These are phyloP conservation scores for Wickerhamiella dianesei DNA, from an alignment of 805 yeast genomes.

Conservation along the genomic window DNA sequence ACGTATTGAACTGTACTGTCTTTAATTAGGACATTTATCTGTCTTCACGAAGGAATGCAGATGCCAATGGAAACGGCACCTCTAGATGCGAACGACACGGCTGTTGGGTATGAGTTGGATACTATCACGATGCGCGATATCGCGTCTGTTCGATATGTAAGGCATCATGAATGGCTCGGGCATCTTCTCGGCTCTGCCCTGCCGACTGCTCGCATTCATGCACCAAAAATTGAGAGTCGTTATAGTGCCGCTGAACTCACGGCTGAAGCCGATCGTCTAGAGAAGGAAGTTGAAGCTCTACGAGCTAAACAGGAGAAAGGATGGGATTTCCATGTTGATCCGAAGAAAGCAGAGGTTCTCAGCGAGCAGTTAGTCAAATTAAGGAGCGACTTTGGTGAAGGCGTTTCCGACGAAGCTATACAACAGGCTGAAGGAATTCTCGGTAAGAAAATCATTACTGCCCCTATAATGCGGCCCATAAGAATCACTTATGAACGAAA, in stretches of 20 bases:
- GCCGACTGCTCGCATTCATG: constrained; percentile 18
- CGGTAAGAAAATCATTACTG: constrained; percentile 11
- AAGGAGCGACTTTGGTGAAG: constrained; percentile 23
- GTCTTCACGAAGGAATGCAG: neutral
- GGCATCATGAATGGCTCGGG: constrained; percentile 35
- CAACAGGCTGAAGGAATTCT: constrained; percentile 12
- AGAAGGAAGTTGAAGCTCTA: constrained; percentile 14
- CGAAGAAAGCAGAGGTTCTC: constrained; percentile 15
- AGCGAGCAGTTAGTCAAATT: constrained; percentile 18
- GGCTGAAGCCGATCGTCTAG: constrained; percentile 20
- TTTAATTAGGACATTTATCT: no score
- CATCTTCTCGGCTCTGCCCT: constrained; percentile 28
- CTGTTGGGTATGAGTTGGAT: constrained; percentile 31
- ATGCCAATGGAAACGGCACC: constrained; percentile 12
- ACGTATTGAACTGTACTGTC: no score
- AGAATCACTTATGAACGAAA: constrained; percentile 15
- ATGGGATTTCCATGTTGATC: constrained; percentile 13
- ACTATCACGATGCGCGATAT: constrained; percentile 29
- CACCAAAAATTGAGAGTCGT: constrained; percentile 12
- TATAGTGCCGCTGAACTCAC: constrained; percentile 11
- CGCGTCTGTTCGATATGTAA: constrained; percentile 30
- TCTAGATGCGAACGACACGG: constrained; percentile 17
- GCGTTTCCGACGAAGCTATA: constrained; percentile 8
- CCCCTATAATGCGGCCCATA: constrained; percentile 14
- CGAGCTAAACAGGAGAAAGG: constrained; percentile 14